These are phyloP conservation scores for Gossypium ekmanianum DNA, from an alignment of 345 rosid genomes.

Conservation along the genomic window DNA sequence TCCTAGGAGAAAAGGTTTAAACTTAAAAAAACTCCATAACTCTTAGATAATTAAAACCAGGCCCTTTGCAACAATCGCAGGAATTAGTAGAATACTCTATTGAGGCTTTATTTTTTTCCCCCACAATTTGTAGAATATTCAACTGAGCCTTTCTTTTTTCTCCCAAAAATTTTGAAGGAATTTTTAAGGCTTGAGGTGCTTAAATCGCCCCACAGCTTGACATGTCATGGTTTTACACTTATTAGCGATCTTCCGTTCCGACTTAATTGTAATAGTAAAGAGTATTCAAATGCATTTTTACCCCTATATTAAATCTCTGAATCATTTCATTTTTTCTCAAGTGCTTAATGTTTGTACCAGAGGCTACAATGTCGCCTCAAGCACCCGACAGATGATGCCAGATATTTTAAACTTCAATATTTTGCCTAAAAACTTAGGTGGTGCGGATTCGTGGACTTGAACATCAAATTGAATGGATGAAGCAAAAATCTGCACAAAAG, in stretches of 20 bases:
- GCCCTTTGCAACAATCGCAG: neutral
- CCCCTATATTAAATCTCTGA: too few species aligned
- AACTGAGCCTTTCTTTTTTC: neutral
- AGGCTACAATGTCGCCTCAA: too few species aligned
- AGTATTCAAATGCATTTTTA: neutral
- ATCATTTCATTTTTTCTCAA: too few species aligned
- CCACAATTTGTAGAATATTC: neutral
- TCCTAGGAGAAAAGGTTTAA: neutral
- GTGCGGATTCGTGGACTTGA: too few species aligned
- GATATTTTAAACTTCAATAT: too few species aligned
- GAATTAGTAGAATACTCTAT: neutral
- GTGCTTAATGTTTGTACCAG: too few species aligned
- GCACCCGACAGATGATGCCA: too few species aligned
- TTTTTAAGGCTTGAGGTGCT: constrained; percentile 6
- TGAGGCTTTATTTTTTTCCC: neutral
- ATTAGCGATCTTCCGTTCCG: neutral
- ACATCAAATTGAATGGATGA: too few species aligned
- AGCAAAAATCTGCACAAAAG: too few species aligned
- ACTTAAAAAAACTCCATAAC: constrained; percentile 13
- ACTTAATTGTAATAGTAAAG: neutral
- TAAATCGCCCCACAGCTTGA: neutral
- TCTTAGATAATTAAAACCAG: neutral
- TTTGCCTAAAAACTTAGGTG: too few species aligned
- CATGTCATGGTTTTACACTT: neutral
- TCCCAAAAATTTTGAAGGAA: neutral